Evolutionary conservation across 805 yeast genomes (phyloP).

Genomic region (Metschnikowia sp.): DNA sequence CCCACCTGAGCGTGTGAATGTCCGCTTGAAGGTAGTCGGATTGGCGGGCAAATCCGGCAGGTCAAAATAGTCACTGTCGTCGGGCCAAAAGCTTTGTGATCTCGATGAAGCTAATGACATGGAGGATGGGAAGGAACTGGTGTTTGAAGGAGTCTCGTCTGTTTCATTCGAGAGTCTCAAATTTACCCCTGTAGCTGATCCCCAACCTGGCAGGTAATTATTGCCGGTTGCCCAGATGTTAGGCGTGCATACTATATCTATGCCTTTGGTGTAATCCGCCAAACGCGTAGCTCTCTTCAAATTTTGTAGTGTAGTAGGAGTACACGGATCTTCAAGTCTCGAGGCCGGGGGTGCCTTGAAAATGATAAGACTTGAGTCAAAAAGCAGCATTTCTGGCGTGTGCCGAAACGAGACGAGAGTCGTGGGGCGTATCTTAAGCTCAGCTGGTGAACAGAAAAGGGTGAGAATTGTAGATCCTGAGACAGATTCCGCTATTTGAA

Average conservation of each 20-base stretch:
- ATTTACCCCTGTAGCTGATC: too few species aligned
- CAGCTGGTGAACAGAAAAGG: too few species aligned
- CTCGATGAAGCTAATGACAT: slow-evolving; percentile 2
- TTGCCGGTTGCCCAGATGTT: slow-evolving; percentile 11
- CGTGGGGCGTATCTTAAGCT: too few species aligned
- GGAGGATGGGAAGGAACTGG: slow-evolving; percentile 3
- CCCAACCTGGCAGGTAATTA: too few species aligned
- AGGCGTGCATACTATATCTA: slow-evolving; percentile 4
- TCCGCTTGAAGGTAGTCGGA: not conserved
- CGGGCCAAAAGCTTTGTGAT: slow-evolving; percentile 1
- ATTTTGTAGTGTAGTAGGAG: not conserved
- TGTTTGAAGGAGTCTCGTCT: not conserved
- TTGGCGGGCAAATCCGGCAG: not conserved
- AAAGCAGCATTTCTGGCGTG: slow-evolving; percentile 2
- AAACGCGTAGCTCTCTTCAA: slow-evolving; percentile 2
- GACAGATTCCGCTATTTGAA: too few species aligned
- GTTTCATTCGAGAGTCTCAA: not conserved
- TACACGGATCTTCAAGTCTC: slow-evolving; percentile 3
- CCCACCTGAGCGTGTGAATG: slow-evolving; percentile 1
- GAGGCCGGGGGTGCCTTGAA: slow-evolving; percentile 6
- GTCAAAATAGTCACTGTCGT: slow-evolving; percentile 1
- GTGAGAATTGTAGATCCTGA: too few species aligned
- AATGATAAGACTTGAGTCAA: slow-evolving; percentile 7
- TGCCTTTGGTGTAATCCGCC: slow-evolving; percentile 4
- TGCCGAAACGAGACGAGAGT: too few species aligned